Evolutionary conservation across 176 grass and related monocot species (phyloP), one percentile per base, ranked within the genome.

Genomic region (Musa schizocarpa): DNA sequence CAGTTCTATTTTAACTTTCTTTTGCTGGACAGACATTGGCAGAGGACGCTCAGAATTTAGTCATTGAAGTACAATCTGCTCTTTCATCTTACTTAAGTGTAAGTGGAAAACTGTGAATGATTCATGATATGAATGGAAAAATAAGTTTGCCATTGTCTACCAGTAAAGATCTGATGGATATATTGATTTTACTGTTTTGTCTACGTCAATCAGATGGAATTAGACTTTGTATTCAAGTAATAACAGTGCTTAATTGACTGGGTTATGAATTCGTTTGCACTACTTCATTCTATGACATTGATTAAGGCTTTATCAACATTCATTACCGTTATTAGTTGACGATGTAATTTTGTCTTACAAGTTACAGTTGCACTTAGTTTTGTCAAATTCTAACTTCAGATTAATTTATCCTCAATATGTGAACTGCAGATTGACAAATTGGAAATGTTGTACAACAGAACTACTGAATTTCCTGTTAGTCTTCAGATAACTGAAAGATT

Each of bases 21-120:
- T 74, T 80, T 73, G 65, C 71, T 20, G 67, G 78, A 52, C 83
- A 96, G 93, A 82, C 9, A 11, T 86, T 86, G 81, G 76, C 48
- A 14, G 87, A 86, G 71, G 79, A 85, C 81, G 93, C 81, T 74
- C 84, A 85, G 79, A 61, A 58, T 55, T 63, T 96, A 66, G 85
- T 88, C 77, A 78, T 27, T 75, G 83, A 96, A 83, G 82, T 96
- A 79, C 82, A 88, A 21, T 62, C 51, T 71, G 85, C 87, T 9
- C 82, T 92, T 82, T 96, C 85, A 80, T 88, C 89, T 77, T 16
- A 51, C 71, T 81, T 72, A 77, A 88, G 13, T 69, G 93, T 96
- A 90, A 96, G 84, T 50, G 54, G 71, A 54, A 65, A 13, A 48
- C 13, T 56, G 73, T 7, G 20, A 10, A 63, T 72, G 29, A 70